A percentile compares a stretch with the other conserved stretches of the same genome.
Conservation (phyloP, 768 basidiomycete genomes). For the Amanita polypyramis region DNA sequence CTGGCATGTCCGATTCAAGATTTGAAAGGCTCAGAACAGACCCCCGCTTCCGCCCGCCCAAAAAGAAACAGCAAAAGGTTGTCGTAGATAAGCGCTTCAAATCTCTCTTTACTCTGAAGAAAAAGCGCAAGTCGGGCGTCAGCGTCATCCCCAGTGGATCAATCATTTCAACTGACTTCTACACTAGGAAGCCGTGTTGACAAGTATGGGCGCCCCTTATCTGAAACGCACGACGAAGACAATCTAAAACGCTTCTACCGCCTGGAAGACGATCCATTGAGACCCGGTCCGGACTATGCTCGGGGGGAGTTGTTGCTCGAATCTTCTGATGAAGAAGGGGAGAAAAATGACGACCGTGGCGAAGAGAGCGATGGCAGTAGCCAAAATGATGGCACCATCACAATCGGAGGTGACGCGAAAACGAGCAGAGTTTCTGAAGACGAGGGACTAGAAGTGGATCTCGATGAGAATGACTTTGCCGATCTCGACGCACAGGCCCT, state of each 20-base stretch:
- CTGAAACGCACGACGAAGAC: slow-evolving; percentile 62
- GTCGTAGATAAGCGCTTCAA: slow-evolving; percentile 91
- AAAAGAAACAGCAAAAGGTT: slow-evolving; percentile 72
- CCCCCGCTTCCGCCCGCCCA: slow-evolving; percentile 84
- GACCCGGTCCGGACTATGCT: slow-evolving; percentile 63
- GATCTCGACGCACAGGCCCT: slow-evolving; percentile 69
- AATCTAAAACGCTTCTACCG: slow-evolving; percentile 76
- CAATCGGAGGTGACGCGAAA: slow-evolving; percentile 35
- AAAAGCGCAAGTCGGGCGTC: slow-evolving; percentile 21
- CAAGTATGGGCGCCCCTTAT: slow-evolving; percentile 77
- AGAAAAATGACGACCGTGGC: slow-evolving; percentile 22
- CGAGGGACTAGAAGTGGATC: slow-evolving; percentile 53
- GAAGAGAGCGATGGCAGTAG: slow-evolving; percentile 31
- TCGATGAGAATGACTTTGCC: slow-evolving; percentile 68
- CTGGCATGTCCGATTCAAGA: slow-evolving; percentile 66
- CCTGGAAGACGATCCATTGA: slow-evolving; percentile 38
- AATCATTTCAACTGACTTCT: slow-evolving; percentile 1
- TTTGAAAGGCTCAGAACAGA: slow-evolving; percentile 84
- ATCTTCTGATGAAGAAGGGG: slow-evolving; percentile 74
- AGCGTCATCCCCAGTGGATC: slow-evolving; percentile 10
- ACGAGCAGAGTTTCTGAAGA: slow-evolving; percentile 27
- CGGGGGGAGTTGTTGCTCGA: slow-evolving; percentile 83
- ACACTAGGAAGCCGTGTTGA: slow-evolving; percentile 53
- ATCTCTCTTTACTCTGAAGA: slow-evolving; percentile 48
- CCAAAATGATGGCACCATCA: slow-evolving; percentile 31